Evolutionary conservation across 2,329 filamentous ascomycete genomes (phyloP), one percentile per base, ranked within the genome.

Genomic region (Bipolaris sorokiniana): DNA sequence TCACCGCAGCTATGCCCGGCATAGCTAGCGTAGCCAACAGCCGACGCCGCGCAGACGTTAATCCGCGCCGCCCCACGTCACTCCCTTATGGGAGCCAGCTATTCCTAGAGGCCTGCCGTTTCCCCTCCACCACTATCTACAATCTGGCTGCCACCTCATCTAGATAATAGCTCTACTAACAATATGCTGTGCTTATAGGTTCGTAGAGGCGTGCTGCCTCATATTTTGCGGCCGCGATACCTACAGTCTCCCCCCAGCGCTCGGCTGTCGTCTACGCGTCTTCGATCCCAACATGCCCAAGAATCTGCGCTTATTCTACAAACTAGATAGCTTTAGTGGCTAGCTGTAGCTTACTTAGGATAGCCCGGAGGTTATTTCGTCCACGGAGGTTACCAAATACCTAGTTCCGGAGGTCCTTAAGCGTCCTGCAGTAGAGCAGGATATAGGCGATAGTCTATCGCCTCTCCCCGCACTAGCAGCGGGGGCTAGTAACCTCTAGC

Each of bases 221-320:
- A 18, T 64, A 2, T 54, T 11, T 56, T 42, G 53, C 58, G 38
- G 22, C 58, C 49, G 51, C 48, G 15, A 48, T 60, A 59, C 44
- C 59, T 61, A 46, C 48, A 58, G 55, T 65, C 57, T 59, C 55
- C 49, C 55, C 55, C 59, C 36, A 59, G 46, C 38, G 48, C 51
- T 65, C 34, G 31, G 56, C 51, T 38, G 31, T 57, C 31, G 44
- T 63, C 26, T 57, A 53, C 53, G 3, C 38, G 13, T 40, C 28
- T 61, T 38, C 23, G 36, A 54, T 48, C 51, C 44, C 51, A 13
- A 54, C 28, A 18, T 54, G 53, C 61, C 62, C 38, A 65, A 67
- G 56, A 58, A 65, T 67, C 62, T 64, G 55, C 61, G 56, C 56
- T 44, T 65, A 54, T 37, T 65, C 58, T 51, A 66, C 33, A 59